These are phyloP conservation scores for Sporothrix mexicana DNA, from an alignment of 2,329 filamentous ascomycete species.

Conservation along the genomic window DNA sequence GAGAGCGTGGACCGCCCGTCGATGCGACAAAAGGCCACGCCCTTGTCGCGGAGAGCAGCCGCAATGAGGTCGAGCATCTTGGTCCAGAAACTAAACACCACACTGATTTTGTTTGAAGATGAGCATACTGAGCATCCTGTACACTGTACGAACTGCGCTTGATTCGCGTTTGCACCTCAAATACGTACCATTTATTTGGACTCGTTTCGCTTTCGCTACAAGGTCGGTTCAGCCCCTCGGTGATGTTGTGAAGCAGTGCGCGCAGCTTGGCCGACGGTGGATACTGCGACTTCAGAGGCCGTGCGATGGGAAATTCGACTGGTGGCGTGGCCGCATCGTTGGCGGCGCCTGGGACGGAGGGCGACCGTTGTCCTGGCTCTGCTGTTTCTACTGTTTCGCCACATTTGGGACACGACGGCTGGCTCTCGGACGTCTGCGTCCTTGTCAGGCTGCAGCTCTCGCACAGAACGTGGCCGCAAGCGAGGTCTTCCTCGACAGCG, in stretches of 20 bases:
- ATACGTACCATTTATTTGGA: slow-evolving; percentile 9
- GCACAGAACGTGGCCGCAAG: slow-evolving; percentile 9
- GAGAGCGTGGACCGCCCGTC: slow-evolving; percentile 13
- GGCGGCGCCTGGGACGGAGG: background rate
- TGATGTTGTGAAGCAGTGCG: background rate
- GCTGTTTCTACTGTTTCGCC: background rate
- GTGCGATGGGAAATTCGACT: background rate
- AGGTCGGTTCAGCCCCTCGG: background rate
- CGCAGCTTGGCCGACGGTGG: slow-evolving; percentile 7
- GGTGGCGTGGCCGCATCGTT: background rate
- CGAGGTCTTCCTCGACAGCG: slow-evolving; percentile 11
- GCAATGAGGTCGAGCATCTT: slow-evolving; percentile 20
- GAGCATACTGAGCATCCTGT: too few species aligned
- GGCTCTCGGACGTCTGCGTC: slow-evolving; percentile 11
- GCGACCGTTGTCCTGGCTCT: background rate
- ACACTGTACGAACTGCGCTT: background rate
- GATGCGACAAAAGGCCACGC: slow-evolving; percentile 18
- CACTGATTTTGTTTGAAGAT: slow-evolving; percentile 8
- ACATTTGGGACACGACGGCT: slow-evolving; percentile 10
- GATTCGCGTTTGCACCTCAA: background rate
- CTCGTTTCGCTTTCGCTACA: slow-evolving; percentile 6
- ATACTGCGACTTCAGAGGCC: slow-evolving; percentile 9
- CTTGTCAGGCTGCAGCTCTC: slow-evolving; percentile 10
- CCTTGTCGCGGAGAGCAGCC: slow-evolving; percentile 11
- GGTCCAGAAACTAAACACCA: slow-evolving; percentile 19